A percentile compares a stretch with the other conserved stretches of the same genome.
phyloP scores from a whole-genome alignment of 768 basidiomycete species.

The Mycena galericulata region DNA sequence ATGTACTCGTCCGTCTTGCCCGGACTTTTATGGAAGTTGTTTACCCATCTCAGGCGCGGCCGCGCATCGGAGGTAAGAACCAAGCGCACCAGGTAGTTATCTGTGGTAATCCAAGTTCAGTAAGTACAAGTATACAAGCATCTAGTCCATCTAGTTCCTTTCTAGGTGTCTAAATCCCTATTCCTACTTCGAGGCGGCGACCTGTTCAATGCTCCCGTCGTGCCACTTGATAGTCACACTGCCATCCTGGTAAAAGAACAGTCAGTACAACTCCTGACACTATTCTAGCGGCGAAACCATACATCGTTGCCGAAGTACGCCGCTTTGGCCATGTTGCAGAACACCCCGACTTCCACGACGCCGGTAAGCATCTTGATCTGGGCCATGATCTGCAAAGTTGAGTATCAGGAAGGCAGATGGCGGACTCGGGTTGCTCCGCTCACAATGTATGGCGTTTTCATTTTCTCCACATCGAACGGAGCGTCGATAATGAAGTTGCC shows the following conservation, averaged over 20 bases:
- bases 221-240: constrained; percentile 72
- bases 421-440: constrained; percentile 34
- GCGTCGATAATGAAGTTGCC: constrained; percentile 99
- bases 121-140: constrained; percentile 32
- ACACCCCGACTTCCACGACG: constrained; percentile 98
- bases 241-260: constrained; percentile 62
- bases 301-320: constrained; percentile 97
- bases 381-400: constrained; percentile 68
- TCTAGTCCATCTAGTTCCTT: constrained; percentile 15
- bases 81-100: too few relatives aligned
- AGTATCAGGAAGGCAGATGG: constrained; percentile 7
- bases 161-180: constrained; percentile 13
- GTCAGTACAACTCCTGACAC: constrained; percentile 11
- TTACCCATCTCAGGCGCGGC: not conserved
- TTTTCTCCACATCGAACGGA: constrained; percentile 78
- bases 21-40: not conserved
- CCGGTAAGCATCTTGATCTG: constrained; percentile 95
- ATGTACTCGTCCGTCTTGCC: not conserved
- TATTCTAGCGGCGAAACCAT: not conserved
- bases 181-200: constrained; percentile 29
- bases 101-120: constrained; percentile 9
- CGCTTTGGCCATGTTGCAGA: constrained; percentile 91
- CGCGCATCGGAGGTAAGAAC: constrained; percentile 7
- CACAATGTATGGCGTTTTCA: constrained; percentile 76
- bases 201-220: constrained; percentile 60